Conservation (phyloP, 768 basidiomycete genomes). For the Agrocybe praecox region DNA sequence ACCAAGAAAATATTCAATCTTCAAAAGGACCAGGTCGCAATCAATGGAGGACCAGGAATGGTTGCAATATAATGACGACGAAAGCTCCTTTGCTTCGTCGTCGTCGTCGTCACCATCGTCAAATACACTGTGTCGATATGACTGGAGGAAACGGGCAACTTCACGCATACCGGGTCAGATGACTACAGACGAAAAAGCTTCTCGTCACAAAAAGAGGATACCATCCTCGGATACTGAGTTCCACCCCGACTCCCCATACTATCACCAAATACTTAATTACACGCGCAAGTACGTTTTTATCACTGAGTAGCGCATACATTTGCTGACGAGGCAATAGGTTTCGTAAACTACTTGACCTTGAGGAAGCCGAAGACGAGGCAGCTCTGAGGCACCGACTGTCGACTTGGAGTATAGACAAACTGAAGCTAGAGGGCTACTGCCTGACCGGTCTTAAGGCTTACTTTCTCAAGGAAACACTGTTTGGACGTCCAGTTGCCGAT, state of each 20-base stretch:
- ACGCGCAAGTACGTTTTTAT: conserved; percentile 46
- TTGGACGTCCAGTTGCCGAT: conserved; percentile 65
- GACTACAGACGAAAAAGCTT: background rate
- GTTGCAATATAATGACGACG: background rate
- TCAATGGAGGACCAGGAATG: background rate
- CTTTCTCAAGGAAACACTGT: conserved; percentile 67
- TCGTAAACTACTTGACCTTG: conserved; percentile 51
- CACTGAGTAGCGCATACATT: background rate
- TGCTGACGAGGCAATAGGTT: conserved; percentile 32
- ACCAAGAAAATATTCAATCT: background rate
- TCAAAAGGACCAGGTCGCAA: background rate
- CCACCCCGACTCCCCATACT: conserved; percentile 10
- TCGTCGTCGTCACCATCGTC: background rate
- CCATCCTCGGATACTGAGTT: background rate
- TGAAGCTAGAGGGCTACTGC: conserved; percentile 74
- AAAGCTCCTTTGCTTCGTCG: background rate
- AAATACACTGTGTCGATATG: background rate
- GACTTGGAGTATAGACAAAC: conserved; percentile 62
- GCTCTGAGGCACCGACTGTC: conserved; percentile 64
- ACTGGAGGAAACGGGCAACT: background rate
- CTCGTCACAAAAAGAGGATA: background rate
- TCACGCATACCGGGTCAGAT: background rate
- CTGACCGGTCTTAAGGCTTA: conserved; percentile 66
- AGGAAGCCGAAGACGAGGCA: conserved; percentile 66
- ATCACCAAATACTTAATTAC: conserved; percentile 43